Evolutionary conservation across 129 eudicot genomes (phyloP), one percentile per base, ranked within the genome.

Genomic region (Flaveria sonorensis): DNA sequence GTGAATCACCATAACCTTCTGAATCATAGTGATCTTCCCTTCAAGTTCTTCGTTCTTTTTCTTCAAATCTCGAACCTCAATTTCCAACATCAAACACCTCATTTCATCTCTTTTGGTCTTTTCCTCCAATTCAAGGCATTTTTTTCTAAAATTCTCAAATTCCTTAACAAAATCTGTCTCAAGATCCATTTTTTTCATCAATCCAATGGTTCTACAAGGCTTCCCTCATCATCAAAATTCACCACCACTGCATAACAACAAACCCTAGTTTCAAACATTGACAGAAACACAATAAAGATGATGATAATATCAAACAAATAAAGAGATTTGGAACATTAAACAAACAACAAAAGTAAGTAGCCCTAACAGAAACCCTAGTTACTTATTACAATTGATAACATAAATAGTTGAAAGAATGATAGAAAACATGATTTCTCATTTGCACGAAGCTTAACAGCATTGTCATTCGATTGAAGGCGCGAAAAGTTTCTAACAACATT

Each of bases 11-110:
- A n/a, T 48, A 57, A 65, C 68, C 69, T 45, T 67, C 21, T 39
- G 68, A 65, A 65, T 53, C 46, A 46, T 68, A 19, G 40, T n/a
- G 42, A 65, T 69, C 39, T 53, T 63, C 71, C 61, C 73, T 65
- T 84, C 84, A 26, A 90, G 85, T 50, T 81, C 87, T 51, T 51
- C 62, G 30, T 81, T 83, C 87, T 18, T 77, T 67, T 70, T 73
- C 81, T 81, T 90, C 59, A 84, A 82, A 71, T 52, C 52, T 80
- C 18, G 59, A 78, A 86, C 76, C 46, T 81, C 87, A 42, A 24
- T 30, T 78, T 82, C 88, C 83, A 89, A 63, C 72, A 21, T 43
- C 48, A 47, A 42, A 69, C 85, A 73, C 80, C 71, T 82, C 10
- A 36, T 73, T 74, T 79, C 86, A 10, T 72, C 82, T 10, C 57